Base-by-base conservation (phyloP, 2,329 filamentous ascomycete species). In the Botryotinia calthae region DNA sequence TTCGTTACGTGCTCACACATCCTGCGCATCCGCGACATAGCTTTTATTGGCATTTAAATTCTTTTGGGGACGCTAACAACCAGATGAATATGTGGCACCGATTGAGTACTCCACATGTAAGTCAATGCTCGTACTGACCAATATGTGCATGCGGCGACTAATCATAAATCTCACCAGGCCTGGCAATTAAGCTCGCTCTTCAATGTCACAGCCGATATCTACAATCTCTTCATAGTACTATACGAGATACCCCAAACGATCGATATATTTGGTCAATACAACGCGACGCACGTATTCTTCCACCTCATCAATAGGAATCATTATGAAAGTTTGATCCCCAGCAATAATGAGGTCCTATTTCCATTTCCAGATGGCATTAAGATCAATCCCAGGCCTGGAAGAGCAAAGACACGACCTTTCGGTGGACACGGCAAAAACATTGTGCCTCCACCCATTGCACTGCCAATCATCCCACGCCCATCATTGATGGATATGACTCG, bases 161-260 rank as follows among this genome's bases (percentile, higher is more conserved):
- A 68, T 2, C 22, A 40, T 16, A 31, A 31, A 8, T 22, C 6
- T 31, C 18, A 56, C 20, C 54, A 68, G 65, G 65, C 65, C n/a
- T 68, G 65, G 65, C 65, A 68, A 42, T 18, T 16, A 25, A 28
- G 34, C 18, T n/a, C 42, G 6, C 65, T 68, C 12, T 56, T 68
- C 48, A 68, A 31, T 10, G 37, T 68, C 14, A 68, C 65, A 31
- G 65, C 65, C 18, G 65, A 68, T 40, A 68, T 68, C 37, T 68
- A 31, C 48, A 58, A 68, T 4, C 65, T 68, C 10, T 68, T 68
- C 10, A 28, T 68, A 31, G 37, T 56, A 5, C 65, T 68, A 2
- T 58, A 56, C 65, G 65, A 68, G 10, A 18, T 22, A 31, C 37
- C 40, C 10, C 2, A 8, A 7, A 9, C 7, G 18, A 68, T 68